Evolutionary conservation across 2,329 filamentous ascomycete genomes (phyloP), one percentile per base, ranked within the genome.

Genomic region (Penicillium fuscoglaucum): DNA sequence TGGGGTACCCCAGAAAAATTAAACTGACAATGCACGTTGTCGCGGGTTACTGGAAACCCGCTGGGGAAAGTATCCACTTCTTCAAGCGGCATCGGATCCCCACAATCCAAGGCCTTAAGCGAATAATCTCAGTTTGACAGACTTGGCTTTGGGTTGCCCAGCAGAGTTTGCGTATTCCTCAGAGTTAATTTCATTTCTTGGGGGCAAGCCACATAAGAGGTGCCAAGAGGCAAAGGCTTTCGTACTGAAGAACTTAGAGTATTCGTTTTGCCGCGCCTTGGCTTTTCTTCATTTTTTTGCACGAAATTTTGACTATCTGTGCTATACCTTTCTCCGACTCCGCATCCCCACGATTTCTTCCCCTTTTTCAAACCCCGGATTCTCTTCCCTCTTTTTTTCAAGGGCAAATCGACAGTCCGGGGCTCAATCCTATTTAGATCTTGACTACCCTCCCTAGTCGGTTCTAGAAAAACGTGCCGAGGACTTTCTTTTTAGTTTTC

Each of bases 321-420:
- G 59, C 55, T 66, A 65, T 65, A 62, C 56, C 46, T 59, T 66
- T 66, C 62, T 65, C 63, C 60, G 61, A 56, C 46, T 58, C 49
- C 61, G 55, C 59, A 58, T 61, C 48, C 60, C 50, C 61, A 61
- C 54, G 57, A 44, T 61, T 53, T 49, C 43, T 53, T 54, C 59
- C 55, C 58, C 54, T 29, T 46, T 47, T 40, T n/a, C 48, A 29
- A 33, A 55, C 63, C 66, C 64, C 61, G 45, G 64, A 62, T 62
- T 63, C 55, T 48, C 35, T 40, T 41, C 53, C 54, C 55, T 55
- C 39, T 57, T 57, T 45, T 49, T 49, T 45, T 44, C 43, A 50
- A 29, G 48, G 35, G 52, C 51, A 44, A 48, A 46, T 37, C 29
- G 29, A 39, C 52, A 33, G 55, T 59, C 60, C 50, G 62, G 60